Base-by-base conservation (phyloP, 2,329 filamentous ascomycete species). In the Penicillium fuscoglaucum region DNA sequence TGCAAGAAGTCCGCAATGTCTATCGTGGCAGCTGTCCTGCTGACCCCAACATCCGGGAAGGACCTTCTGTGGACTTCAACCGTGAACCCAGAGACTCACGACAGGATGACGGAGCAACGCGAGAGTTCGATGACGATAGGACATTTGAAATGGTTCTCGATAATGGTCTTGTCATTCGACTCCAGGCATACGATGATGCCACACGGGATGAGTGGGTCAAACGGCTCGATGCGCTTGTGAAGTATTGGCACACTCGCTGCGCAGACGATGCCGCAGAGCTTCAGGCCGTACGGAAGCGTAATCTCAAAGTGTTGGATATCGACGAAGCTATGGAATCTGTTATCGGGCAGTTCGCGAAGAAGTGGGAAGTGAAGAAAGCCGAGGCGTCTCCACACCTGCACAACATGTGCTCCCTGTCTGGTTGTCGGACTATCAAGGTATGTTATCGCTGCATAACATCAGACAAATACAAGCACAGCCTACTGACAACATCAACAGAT, bases 301-400 rank as follows among this genome's bases (percentile, higher is more conserved):
- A 89, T 62, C 78, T 89, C 33, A 76, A 82, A 43, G 74, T 80
- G 6, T 77, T 89, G 51, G 82, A 83, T 50, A 86, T 89, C 57
- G 86, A 89, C 67, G 87, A 89, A 68, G 83, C 86, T 63, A 79
- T 83, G 63, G 87, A 89, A 71, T 85, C 87, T 0, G 74, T 83
- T 44, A 73, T 89, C n/a, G 87, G 86, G 10, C 85, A 88, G 66
- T 88, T 85, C 66, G 85, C 85, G 0, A 78, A 80, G 62, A 88
- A 89, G 66, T 89, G 87, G 87, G 87, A 89, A 69, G 85, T 89
- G 24, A 83, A 79, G 17, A 82, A 86, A 61, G 83, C 85, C 1
- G 82, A 82, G 63, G 84, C 86, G n/a, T 87, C 82, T 1, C 82
- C 86, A 1, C 75, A 83, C 40, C 73, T 89, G n/a, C 88, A 87